Conservation (phyloP, 2,329 filamentous ascomycete genomes). For the Diplocarpon mali region DNA sequence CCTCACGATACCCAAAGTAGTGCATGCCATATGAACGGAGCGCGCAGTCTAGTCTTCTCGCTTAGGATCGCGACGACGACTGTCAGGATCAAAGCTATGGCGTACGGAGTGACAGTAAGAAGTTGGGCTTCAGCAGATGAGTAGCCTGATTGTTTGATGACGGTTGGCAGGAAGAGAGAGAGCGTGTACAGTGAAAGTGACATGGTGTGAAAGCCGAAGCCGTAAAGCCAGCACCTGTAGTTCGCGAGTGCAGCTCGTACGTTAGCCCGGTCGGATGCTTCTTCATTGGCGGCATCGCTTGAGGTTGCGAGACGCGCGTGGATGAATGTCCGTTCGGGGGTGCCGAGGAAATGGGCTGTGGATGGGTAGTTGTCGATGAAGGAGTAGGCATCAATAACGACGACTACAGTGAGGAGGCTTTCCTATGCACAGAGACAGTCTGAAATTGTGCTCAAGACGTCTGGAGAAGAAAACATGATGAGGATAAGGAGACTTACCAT, state of each 20-base stretch:
- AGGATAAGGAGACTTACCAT: constrained; percentile 18
- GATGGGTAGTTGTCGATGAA: constrained; percentile 37
- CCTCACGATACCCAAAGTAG: constrained; percentile 44
- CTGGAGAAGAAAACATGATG: too few relatives aligned
- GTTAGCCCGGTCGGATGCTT: constrained; percentile 57
- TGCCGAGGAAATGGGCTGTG: constrained; percentile 31
- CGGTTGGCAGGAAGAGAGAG: constrained; percentile 31
- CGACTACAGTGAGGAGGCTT: constrained; percentile 26
- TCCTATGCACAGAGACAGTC: constrained; percentile 34
- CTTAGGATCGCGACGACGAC: constrained; percentile 34
- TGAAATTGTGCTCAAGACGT: too few relatives aligned
- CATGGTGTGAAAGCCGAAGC: constrained; percentile 61
- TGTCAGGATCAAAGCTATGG: constrained; percentile 50
- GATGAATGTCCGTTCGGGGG: constrained; percentile 28
- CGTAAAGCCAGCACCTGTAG: constrained; percentile 63
- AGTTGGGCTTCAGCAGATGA: constrained; percentile 35
- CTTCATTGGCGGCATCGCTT: constrained; percentile 57
- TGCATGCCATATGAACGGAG: constrained; percentile 44
- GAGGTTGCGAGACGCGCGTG: constrained; percentile 54
- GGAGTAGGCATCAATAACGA: constrained; percentile 30
- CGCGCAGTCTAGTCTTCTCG: constrained; percentile 32
- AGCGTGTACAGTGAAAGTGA: constrained; percentile 41
- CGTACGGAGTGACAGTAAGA: constrained; percentile 40
- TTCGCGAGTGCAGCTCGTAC: constrained; percentile 54
- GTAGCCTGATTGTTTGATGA: constrained; percentile 40